Percentiles rank a stretch among this genome's conserved stretches.
These are phyloP conservation scores for Blastocrithidia nonstop DNA, from an alignment of 208 protist species.

Conservation along the genomic window DNA sequence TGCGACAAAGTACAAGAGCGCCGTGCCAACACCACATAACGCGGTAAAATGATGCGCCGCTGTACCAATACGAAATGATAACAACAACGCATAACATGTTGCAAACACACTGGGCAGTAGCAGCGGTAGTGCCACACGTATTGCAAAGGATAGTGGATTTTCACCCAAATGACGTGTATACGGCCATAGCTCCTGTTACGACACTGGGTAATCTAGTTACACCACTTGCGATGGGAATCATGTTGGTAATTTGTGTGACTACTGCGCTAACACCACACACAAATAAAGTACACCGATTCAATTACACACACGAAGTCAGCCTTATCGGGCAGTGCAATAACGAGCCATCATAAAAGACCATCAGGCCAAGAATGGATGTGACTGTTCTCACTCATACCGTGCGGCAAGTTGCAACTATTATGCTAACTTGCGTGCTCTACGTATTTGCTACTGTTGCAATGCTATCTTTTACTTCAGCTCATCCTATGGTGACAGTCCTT, in stretches of 20 bases:
- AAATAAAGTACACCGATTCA: no score
- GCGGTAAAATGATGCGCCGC: conserved; percentile 33
- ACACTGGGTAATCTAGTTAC: conserved; percentile 31
- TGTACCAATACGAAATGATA: conserved; percentile 34
- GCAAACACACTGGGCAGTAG: conserved; percentile 10
- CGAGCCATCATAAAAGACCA: no score
- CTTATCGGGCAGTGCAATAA: no score
- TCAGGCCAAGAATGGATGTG: no score
- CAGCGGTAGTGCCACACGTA: conserved; percentile 16
- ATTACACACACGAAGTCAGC: no score
- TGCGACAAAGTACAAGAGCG: conserved; percentile 35
- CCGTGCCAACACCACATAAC: conserved; percentile 59
- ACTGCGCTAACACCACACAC: not conserved
- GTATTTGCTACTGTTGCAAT: no score
- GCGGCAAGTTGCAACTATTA: no score
- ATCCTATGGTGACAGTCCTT: conserved; percentile 40
- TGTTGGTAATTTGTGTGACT: not conserved
- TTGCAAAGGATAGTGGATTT: conserved; percentile 15
- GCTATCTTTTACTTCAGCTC: no score
- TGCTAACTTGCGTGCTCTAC: no score
- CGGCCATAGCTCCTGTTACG: conserved; percentile 16
- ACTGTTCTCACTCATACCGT: no score
- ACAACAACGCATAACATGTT: conserved; percentile 11
- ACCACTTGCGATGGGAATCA: not conserved
- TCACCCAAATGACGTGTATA: conserved; percentile 18